Evolutionary conservation across 2,329 filamentous ascomycete species (phyloP).

Genomic region (Fusarium albosuccineum): DNA sequence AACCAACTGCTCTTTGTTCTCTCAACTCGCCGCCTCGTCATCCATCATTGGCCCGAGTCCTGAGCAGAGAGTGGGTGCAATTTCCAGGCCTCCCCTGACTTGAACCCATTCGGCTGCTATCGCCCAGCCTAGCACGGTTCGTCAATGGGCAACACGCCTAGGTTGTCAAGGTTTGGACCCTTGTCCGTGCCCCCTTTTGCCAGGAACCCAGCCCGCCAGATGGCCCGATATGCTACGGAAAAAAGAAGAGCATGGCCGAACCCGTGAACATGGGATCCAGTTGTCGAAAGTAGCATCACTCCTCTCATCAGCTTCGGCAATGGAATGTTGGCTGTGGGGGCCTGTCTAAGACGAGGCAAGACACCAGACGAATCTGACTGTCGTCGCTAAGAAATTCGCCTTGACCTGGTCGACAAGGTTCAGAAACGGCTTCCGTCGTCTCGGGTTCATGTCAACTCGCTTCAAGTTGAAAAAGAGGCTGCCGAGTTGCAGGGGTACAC

Average conservation of each 20-base stretch:
- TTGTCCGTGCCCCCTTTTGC: constrained; percentile 36
- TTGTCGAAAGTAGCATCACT: neutral
- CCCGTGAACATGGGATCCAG: no score
- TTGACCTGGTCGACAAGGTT: constrained; percentile 7
- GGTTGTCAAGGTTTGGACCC: constrained; percentile 11
- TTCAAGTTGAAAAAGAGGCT: constrained; percentile 11
- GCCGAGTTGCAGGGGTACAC: constrained; percentile 21
- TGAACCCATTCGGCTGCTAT: constrained; percentile 5
- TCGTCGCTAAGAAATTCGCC: neutral
- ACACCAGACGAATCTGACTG: neutral
- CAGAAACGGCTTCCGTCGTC: constrained; percentile 2
- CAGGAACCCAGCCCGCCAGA: constrained; percentile 9
- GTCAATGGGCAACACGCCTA: constrained; percentile 10
- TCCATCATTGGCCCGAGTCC: constrained; percentile 22
- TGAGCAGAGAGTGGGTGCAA: constrained; percentile 23
- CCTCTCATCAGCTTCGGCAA: neutral
- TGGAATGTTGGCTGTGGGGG: neutral
- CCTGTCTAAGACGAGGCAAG: neutral
- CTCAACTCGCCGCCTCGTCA: constrained; percentile 10
- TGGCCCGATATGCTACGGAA: neutral
- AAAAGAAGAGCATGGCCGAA: neutral
- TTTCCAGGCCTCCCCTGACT: constrained; percentile 26
- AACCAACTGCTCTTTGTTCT: constrained; percentile 1
- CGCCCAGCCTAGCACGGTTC: constrained; percentile 22
- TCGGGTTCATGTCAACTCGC: constrained; percentile 8